Base-by-base conservation (phyloP, 805 yeast genomes). In the Candida pseudofarinosa region DNA sequence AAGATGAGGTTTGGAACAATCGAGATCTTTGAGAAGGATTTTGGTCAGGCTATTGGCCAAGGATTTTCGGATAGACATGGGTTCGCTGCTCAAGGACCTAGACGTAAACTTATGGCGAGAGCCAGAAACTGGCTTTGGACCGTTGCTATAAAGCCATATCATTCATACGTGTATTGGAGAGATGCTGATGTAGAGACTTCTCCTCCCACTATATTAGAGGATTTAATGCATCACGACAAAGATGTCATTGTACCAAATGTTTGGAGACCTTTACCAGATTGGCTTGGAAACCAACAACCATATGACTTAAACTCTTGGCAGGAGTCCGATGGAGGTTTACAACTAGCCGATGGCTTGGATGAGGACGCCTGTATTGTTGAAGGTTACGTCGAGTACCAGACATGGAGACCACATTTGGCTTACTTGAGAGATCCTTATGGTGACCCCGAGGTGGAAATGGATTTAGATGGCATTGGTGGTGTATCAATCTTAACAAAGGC, bases 391-490 rank as follows among this genome's bases (percentile, higher is more conserved):
- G 99, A 91, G 67, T 93, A 88, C 63, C 96, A 95, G 35, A 91
- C 99, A 1, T 91, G 98, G 97, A 77, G 99, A 65, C 95, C 97
- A 1, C 98, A 91, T 66, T 73, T 91, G 51, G 98, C 98, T 0
- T 91, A 93, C 59, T 74, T 91, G 60, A 75, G 98, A 53, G 97
- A 90, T 56, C 96, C 97, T 2, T 83, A 86, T 56, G 99, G 98
- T 18, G 95, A 89, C 63, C 91, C 95, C 4, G 91, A 87, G 58
- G 91, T 84, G 35, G 96, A 88, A 59, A 84, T 91, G 85, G 90
- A 84, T 44, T 71, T 91, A 48, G 98, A 91, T 63, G 99, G 99
- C 41, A 89, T 91, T 53, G 99, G 99, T 19, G 99, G 98, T 51
- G 99, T 91, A 35, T 88, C 97, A 1, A 89, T 93, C 50, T 71